These are phyloP conservation scores for Entrophospora sp. DNA, from an alignment of 192 early-diverging fungal species.

Conservation along the genomic window DNA sequence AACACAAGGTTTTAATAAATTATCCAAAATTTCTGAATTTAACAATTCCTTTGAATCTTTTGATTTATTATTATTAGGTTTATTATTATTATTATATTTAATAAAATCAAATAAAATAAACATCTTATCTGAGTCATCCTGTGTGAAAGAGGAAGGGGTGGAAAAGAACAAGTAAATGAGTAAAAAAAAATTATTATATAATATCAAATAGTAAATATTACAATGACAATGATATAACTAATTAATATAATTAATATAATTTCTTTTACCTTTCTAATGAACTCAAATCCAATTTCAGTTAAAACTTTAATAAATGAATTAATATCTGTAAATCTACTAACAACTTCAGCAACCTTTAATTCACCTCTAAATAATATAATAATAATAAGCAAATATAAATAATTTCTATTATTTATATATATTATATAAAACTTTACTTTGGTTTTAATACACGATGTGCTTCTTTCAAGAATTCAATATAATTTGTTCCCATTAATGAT, in stretches of 20 bases:
- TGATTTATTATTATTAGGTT: conserved; percentile 23
- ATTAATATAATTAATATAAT: not conserved
- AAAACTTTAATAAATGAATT: conserved; percentile 67
- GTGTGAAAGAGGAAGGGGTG: too few species aligned
- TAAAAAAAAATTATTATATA: conserved; percentile 8
- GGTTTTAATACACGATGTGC: conserved; percentile 76
- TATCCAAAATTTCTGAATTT: conserved; percentile 36
- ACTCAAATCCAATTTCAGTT: conserved; percentile 67
- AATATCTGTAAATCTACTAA: conserved; percentile 78
- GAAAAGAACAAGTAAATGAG: not conserved
- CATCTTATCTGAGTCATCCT: conserved; percentile 86
- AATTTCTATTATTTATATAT: not conserved
- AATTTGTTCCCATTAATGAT: conserved; percentile 96
- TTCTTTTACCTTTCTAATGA: conserved; percentile 48
- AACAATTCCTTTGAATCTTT: conserved; percentile 32
- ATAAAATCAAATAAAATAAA: conserved; percentile 85
- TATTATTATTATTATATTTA: conserved; percentile 36
- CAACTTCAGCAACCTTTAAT: conserved; percentile 90
- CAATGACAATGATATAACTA: too few species aligned
- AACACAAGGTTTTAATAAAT: conserved; percentile 49
- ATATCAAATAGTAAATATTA: not conserved
- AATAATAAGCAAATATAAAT: not conserved
- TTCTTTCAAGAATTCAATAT: conserved; percentile 82
- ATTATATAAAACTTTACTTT: conserved; percentile 38
- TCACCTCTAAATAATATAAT: conserved; percentile 50